Evolutionary conservation across 176 grass and related monocot genomes (phyloP).

Genomic region (Juncus inflexus): DNA sequence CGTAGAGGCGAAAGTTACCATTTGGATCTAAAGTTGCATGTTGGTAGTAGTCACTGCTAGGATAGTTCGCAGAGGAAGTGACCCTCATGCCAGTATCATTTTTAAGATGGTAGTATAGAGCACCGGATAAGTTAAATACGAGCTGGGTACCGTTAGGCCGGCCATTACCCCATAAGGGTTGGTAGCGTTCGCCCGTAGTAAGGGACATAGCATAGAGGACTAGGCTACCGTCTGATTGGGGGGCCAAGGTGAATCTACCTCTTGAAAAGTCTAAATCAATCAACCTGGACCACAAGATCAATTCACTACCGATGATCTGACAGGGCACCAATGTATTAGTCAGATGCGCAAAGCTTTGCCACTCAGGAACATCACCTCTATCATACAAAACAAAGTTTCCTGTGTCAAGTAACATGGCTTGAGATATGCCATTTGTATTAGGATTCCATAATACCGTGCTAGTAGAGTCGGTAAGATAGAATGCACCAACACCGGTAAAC

Average conservation of each 20-base stretch:
- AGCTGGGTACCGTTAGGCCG: not conserved
- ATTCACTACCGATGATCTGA: not conserved
- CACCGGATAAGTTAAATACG: slow-evolving; percentile 2
- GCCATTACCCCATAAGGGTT: slow-evolving; percentile 12
- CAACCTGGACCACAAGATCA: slow-evolving; percentile 11
- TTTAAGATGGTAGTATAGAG: slow-evolving; percentile 16
- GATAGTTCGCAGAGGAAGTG: not conserved
- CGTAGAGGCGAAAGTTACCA: slow-evolving; percentile 34
- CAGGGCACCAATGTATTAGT: slow-evolving; percentile 28
- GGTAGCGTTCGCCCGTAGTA: not conserved
- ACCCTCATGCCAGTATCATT: not conserved
- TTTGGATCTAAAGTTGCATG: slow-evolving; percentile 39
- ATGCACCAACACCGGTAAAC: slow-evolving; percentile 12
- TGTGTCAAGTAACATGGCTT: slow-evolving; percentile 3
- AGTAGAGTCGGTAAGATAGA: slow-evolving; percentile 1
- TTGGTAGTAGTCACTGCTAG: slow-evolving; percentile 16
- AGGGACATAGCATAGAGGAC: slow-evolving; percentile 7
- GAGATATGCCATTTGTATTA: not conserved
- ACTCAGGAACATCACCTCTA: not conserved
- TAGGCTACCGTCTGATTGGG: slow-evolving; percentile 7
- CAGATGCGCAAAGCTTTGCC: slow-evolving; percentile 23
- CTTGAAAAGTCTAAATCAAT: slow-evolving; percentile 20
- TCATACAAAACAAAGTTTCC: slow-evolving; percentile 30
- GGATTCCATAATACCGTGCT: not conserved
- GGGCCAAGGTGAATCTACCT: slow-evolving; percentile 8